These are phyloP conservation scores for Malassezia brasiliensis DNA, from an alignment of 1,284 basidiomycete genomes.

Conservation along the genomic window DNA sequence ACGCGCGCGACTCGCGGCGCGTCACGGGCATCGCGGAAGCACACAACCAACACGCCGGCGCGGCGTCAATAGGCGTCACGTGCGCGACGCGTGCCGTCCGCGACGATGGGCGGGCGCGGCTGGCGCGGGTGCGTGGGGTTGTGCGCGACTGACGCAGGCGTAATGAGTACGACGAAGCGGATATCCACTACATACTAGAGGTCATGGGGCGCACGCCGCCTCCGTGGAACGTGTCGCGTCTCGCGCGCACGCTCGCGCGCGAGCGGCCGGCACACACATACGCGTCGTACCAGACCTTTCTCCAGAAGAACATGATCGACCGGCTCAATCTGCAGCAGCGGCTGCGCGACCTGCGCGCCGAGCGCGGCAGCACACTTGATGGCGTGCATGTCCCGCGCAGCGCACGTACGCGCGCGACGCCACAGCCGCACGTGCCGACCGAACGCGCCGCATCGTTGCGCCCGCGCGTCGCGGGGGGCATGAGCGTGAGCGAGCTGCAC, in stretches of 20 bases:
- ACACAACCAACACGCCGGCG: constrained; percentile 18
- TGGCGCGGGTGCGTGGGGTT: constrained; percentile 3
- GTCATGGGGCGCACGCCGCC: constrained; percentile 19
- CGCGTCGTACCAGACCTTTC: constrained; percentile 25
- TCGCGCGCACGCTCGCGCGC: constrained; percentile 21
- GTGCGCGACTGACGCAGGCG: constrained; percentile 1
- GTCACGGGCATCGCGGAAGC: constrained; percentile 11
- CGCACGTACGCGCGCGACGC: neutral
- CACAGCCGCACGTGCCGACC: neutral
- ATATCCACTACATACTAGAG: constrained; percentile 17
- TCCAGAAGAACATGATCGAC: constrained; percentile 22
- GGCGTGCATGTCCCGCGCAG: neutral
- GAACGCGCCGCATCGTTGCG: neutral
- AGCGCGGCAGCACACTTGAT: neutral
- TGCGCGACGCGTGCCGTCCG: neutral
- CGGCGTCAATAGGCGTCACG: neutral
- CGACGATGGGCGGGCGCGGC: neutral
- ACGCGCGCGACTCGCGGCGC: constrained; percentile 20
- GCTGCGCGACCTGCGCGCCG: neutral
- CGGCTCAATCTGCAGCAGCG: neutral
- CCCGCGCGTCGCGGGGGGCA: neutral
- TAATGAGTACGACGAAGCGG: neutral
- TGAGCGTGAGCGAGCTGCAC: constrained; percentile 4
- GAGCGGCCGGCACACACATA: constrained; percentile 21
- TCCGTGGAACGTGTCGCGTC: constrained; percentile 25